Evolutionary conservation across 2,329 filamentous ascomycete genomes (phyloP).

Genomic region (Arthrobotrys sinensis): DNA sequence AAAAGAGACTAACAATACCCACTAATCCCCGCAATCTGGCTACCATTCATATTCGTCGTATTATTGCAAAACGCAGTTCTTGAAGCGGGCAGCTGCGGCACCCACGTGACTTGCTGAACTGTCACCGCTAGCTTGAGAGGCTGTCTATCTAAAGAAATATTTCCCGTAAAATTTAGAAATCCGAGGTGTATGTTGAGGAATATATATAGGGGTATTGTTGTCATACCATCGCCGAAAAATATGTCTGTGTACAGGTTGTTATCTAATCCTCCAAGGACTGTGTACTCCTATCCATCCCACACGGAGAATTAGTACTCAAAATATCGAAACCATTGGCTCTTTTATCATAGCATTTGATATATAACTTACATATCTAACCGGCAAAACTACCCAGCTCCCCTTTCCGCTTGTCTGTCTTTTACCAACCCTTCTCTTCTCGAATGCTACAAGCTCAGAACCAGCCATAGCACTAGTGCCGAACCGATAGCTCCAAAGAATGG

Average conservation of each 20-base stretch:
- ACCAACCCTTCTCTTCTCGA: not conserved
- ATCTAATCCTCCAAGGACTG: slow-evolving; percentile 10
- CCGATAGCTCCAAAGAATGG: not conserved
- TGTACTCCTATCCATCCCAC: slow-evolving; percentile 15
- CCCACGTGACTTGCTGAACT: slow-evolving; percentile 13
- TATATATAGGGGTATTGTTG: too few species aligned
- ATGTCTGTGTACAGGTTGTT: slow-evolving; percentile 22
- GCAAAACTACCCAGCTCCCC: slow-evolving; percentile 8
- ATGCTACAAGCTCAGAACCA: not conserved
- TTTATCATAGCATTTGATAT: too few species aligned
- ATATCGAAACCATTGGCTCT: too few species aligned
- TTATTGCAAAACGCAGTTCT: slow-evolving; percentile 16
- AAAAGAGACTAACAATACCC: slow-evolving; percentile 28
- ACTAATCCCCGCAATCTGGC: not conserved
- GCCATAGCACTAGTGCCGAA: not conserved
- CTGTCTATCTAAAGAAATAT: slow-evolving; percentile 6
- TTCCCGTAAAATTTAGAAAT: not conserved
- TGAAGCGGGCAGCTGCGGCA: slow-evolving; percentile 23
- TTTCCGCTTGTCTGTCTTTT: not conserved
- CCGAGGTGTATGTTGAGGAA: not conserved
- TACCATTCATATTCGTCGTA: not conserved
- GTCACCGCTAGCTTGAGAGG: not conserved
- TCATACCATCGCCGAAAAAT: slow-evolving; percentile 24
- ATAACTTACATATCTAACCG: slow-evolving; percentile 37
- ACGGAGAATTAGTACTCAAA: too few species aligned